Evolutionary conservation across 164 flowering plant species (phyloP), one percentile per base, ranked within the genome.

Genomic region (Aristolochia californica): DNA sequence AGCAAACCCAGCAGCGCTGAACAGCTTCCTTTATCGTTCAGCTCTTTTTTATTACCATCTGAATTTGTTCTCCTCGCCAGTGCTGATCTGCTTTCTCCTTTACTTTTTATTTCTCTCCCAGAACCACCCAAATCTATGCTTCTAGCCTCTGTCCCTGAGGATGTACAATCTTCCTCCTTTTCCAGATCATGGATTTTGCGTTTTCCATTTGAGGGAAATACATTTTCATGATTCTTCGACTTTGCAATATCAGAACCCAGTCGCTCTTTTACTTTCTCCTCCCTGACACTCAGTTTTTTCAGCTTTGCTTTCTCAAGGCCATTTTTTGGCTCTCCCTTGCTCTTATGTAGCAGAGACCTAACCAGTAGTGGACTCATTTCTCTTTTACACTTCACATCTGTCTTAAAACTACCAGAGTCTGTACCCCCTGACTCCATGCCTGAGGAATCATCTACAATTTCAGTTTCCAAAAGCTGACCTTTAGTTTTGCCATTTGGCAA

Each of bases 371-470:
- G 72, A 38, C 67, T 58, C 22, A 40, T 73, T 38, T 74, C 78
- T 52, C 28, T 70, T 55, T 66, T 63, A 51, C 55, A 59, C 57
- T 55, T 67, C 49, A 26, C 64, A 62, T 45, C 63, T 66, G 67
- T 78, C 34, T 28, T 49, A 38, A 68, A 54, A 38, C 65, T 64
- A 48, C 23, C 49, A 54, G 66, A 47, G 56, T 54, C 67, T 26
- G 21, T 62, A 28, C 55, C 62, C 45, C 72, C 60, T 26, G 67
- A 52, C 59, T 56, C 70, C 61, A 30, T 45, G 65, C 57, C 68
- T 58, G 64, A 53, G 26, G 79, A 72, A 15, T 63, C 51, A 54
- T 77, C 80, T 67, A 72, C 73, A 45, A 56, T 74, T 58, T 74
- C 76, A n/a, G 68, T 62, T 62, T 69, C 76, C 27, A 17, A 48